Evolutionary conservation across 2,329 filamentous ascomycete genomes (phyloP), one percentile per base, ranked within the genome.

Genomic region (Nothophoma quercina): DNA sequence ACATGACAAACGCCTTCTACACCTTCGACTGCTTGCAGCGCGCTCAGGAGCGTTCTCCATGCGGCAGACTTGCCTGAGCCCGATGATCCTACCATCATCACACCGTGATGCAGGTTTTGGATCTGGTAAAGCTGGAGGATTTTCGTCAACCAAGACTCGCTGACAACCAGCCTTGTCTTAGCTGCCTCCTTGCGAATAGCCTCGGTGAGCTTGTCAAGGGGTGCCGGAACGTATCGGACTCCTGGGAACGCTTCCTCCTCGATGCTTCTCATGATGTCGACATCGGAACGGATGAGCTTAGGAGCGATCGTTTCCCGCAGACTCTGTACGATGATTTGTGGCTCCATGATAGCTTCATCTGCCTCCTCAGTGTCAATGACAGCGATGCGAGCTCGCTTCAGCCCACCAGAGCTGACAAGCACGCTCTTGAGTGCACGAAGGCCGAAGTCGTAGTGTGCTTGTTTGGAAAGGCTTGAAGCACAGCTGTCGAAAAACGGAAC

Each of bases 31-130:
- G 89, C 87, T 67, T 98, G 93, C 52, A 99, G 78, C 13, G 96
- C 95, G 67, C 96, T 90, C 16, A 99, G 83, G 43, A 99, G 82
- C 33, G 96, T 86, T 68, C 90, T 92, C 95, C 96, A 99, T 5
- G 95, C 90, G 1, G 90, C 87, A 32, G 95, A 97, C 78, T 99
- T 99, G 71, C 96, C 96, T 36, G 93, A 89, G n/a, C 96, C 95
- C 23, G 96, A 97, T 69, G 91, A 92, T 58, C 95, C 95, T 8
- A 99, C 95, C 95, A 99, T 98, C 96, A 99, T 99, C 22, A 99
- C 95, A 88, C 95, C 95, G 65, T 99, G 95, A 69, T 99, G 95
- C 52, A 99, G 92, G 61, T 88, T 90, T 75, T 98, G 95, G 58
- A 99, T 99, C 74, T 99, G 95, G 73, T 96, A 98, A 2, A 99